phyloP scores from a whole-genome alignment of 1,284 basidiomycete genomes.

The Papiliotrema terrestris region DNA sequence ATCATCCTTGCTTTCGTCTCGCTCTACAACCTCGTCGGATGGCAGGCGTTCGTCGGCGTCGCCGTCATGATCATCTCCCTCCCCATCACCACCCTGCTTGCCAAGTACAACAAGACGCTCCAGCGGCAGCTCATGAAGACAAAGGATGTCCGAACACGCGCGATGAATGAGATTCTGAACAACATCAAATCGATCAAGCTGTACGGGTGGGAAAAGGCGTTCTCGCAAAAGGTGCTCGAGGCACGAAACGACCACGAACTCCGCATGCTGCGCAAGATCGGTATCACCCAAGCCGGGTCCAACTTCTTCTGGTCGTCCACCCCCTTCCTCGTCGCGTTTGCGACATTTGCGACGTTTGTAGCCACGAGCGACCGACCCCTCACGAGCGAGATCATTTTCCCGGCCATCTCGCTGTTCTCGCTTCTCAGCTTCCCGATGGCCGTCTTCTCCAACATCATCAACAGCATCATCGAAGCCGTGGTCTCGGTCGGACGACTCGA shows the following conservation, averaged over 20 bases:
- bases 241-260: slow-evolving; percentile 85
- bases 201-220: slow-evolving; percentile 73
- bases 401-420: slow-evolving; percentile 88
- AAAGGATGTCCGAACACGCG: slow-evolving; percentile 56
- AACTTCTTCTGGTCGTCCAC: slow-evolving; percentile 45
- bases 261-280: slow-evolving; percentile 74
- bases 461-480: slow-evolving; percentile 56
- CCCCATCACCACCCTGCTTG: slow-evolving; percentile 75
- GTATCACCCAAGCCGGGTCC: slow-evolving; percentile 56
- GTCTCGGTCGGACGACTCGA: slow-evolving; percentile 81
- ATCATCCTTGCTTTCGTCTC: slow-evolving; percentile 85
- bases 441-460: slow-evolving; percentile 56
- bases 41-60: slow-evolving; percentile 88
- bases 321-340: slow-evolving; percentile 72
- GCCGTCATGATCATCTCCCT: slow-evolving; percentile 78
- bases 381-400: slow-evolving; percentile 90
- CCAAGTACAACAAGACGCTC: slow-evolving; percentile 70
- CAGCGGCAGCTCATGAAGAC: slow-evolving; percentile 90
- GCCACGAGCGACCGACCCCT: slow-evolving; percentile 65
- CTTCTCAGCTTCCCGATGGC: slow-evolving; percentile 82
- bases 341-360: slow-evolving; percentile 76
- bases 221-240: slow-evolving; percentile 62
- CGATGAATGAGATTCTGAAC: slow-evolving; percentile 62
- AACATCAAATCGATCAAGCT: slow-evolving; percentile 76
- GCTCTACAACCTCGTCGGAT: slow-evolving; percentile 81